These are phyloP conservation scores for Ormosia emarginata DNA, from an alignment of 306 rosid genomes.

Conservation along the genomic window DNA sequence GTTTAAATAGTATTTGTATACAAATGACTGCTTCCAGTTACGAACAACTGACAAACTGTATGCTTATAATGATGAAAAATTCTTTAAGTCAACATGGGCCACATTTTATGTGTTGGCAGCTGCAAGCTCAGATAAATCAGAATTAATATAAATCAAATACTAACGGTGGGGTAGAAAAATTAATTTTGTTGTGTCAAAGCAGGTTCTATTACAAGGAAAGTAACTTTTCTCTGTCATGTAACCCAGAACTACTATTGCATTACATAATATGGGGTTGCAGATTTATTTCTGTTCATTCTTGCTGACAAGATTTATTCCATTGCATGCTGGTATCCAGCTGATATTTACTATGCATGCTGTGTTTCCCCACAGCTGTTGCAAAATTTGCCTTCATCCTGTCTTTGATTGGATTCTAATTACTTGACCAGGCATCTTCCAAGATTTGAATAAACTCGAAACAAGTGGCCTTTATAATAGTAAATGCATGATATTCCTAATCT, in stretches of 20 bases:
- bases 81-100: not conserved
- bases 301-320: not conserved
- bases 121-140: not conserved
- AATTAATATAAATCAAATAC: not conserved
- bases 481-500: not conserved
- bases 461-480: conserved; percentile 3
- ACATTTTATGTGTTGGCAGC: not conserved
- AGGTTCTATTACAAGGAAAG: not conserved
- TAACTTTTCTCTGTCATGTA: not conserved
- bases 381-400: not conserved
- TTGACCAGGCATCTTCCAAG: not conserved
- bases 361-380: not conserved
- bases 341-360: not conserved
- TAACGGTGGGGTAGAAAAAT: not conserved
- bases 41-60: not conserved
- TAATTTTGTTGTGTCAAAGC: not conserved
- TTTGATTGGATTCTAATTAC: not conserved
- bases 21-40: not conserved
- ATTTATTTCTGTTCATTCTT: not conserved
- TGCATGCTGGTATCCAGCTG: not conserved
- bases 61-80: not conserved
- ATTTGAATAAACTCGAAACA: not conserved
- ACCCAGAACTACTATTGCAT: not conserved
- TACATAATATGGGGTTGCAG: not conserved
- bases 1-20: not conserved